Evolutionary conservation across 352 stramenopile species (phyloP).

Genomic region (Nothophytophthora sp.): DNA sequence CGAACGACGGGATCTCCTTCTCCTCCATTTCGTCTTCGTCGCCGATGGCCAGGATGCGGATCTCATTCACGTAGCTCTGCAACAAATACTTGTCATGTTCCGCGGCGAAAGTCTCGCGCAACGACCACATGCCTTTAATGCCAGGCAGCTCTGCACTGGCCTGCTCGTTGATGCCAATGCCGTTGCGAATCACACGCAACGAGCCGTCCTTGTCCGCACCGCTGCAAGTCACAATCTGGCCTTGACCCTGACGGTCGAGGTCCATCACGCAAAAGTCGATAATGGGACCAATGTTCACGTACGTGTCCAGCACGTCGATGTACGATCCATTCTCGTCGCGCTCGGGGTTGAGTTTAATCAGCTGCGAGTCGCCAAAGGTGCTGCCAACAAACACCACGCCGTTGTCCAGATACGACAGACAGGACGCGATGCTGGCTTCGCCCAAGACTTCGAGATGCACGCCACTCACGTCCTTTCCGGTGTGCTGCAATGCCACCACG

Average conservation of each 20-base stretch:
- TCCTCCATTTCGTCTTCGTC: conserved; percentile 93
- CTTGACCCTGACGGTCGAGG: conserved; percentile 93
- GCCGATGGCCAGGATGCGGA: conserved; percentile 94
- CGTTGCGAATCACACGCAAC: conserved; percentile 97
- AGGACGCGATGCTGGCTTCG: conserved; percentile 91
- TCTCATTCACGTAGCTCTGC: conserved; percentile 96
- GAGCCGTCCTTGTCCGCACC: conserved; percentile 96
- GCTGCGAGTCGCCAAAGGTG: conserved; percentile 94
- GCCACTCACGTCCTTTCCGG: conserved; percentile 64
- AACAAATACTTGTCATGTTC: conserved; percentile 95
- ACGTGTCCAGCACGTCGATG: conserved; percentile 96
- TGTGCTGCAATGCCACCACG: conserved; percentile 87
- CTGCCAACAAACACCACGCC: conserved; percentile 96
- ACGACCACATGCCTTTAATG: conserved; percentile 98
- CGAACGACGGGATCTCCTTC: conserved; percentile 84
- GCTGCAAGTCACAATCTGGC: conserved; percentile 97
- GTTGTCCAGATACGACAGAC: conserved; percentile 94
- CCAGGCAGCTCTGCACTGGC: conserved; percentile 94
- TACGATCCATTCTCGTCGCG: conserved; percentile 85
- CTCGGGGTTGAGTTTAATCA: conserved; percentile 92
- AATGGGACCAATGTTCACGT: conserved; percentile 98
- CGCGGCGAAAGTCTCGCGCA: conserved; percentile 86
- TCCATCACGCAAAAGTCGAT: conserved; percentile 98
- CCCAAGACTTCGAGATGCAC: conserved; percentile 95
- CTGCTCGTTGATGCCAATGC: conserved; percentile 98